Percentiles rank a stretch among this genome's conserved stretches.
phyloP scores from a whole-genome alignment of 805 yeast species.

The Starmerella roubikii region DNA sequence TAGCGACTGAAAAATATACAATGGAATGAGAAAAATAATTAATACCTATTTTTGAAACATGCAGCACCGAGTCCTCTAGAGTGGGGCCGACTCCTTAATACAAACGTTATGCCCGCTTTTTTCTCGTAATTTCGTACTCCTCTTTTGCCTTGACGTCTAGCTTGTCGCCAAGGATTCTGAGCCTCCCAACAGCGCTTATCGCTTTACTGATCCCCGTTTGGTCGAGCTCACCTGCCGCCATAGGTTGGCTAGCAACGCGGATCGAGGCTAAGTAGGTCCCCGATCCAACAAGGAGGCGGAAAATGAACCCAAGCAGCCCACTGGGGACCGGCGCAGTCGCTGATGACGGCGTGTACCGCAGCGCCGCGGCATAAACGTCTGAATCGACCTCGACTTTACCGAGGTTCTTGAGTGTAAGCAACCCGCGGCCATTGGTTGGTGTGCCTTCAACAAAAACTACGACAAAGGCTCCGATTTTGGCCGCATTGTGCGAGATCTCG shows the following conservation, averaged over 20 bases:
- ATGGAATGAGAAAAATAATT: too few species aligned
- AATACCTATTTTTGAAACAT: too few species aligned
- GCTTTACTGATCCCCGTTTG: constrained; percentile 18
- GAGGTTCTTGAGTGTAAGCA: constrained; percentile 41
- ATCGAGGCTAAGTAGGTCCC: constrained; percentile 22
- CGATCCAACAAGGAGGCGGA: constrained; percentile 16
- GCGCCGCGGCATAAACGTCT: constrained; percentile 21
- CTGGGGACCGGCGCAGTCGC: constrained; percentile 28
- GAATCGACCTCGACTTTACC: constrained; percentile 11
- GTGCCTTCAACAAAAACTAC: constrained; percentile 70
- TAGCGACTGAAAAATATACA: too few species aligned
- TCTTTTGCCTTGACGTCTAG: constrained; percentile 34
- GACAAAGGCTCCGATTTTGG: constrained; percentile 32
- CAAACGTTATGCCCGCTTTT: too few species aligned
- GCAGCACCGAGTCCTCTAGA: too few species aligned
- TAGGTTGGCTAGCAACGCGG: constrained; percentile 23
- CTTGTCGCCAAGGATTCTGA: constrained; percentile 36
- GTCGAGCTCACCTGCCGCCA: constrained; percentile 11
- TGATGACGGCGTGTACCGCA: constrained; percentile 25
- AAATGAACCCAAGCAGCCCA: constrained; percentile 20
- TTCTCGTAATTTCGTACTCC: constrained; percentile 21
- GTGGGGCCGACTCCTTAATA: too few species aligned
- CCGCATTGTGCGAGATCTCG: constrained; percentile 18
- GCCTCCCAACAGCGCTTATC: constrained; percentile 31
- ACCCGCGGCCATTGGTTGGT: constrained; percentile 66